Conservation (phyloP, 805 yeast species). For the Scheffersomyces spartinae region DNA sequence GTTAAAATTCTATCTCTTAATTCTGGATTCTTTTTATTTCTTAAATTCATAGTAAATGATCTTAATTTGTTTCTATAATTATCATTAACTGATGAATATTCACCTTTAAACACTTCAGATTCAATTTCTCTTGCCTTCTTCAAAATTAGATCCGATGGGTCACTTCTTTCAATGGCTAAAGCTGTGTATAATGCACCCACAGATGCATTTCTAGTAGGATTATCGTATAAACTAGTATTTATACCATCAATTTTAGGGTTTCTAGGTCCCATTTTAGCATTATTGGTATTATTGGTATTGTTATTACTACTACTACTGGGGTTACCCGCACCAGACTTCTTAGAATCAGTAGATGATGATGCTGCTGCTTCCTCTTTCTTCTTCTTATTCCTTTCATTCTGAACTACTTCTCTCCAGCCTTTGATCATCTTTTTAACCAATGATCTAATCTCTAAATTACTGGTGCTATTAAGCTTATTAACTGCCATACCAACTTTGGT, state of each 20-base stretch:
- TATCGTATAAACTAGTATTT: constrained; percentile 54
- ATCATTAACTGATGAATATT: constrained; percentile 44
- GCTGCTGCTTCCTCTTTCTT: constrained; percentile 7
- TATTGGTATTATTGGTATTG: too few relatives aligned
- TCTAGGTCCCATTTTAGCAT: too few relatives aligned
- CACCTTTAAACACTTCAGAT: constrained; percentile 49
- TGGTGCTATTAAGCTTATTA: constrained; percentile 67
- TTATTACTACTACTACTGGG: too few relatives aligned
- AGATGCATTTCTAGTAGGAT: constrained; percentile 75
- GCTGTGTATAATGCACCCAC: constrained; percentile 81
- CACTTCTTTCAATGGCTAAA: constrained; percentile 67
- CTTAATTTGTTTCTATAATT: constrained; percentile 75
- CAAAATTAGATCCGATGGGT: constrained; percentile 46
- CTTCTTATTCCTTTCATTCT: constrained; percentile 39
- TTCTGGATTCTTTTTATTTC: constrained; percentile 84
- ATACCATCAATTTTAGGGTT: constrained; percentile 76
- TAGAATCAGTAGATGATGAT: constrained; percentile 4
- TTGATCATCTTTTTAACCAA: constrained; percentile 76
- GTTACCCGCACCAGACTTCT: background rate
- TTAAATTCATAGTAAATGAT: constrained; percentile 74
- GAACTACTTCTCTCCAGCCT: constrained; percentile 84
- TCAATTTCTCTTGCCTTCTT: constrained; percentile 63
- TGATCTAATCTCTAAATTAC: constrained; percentile 53
- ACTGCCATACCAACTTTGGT: constrained; percentile 97
- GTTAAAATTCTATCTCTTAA: constrained; percentile 56